Evolutionary conservation across 768 basidiomycete species (phyloP).

Genomic region (Amanita inopinata): DNA sequence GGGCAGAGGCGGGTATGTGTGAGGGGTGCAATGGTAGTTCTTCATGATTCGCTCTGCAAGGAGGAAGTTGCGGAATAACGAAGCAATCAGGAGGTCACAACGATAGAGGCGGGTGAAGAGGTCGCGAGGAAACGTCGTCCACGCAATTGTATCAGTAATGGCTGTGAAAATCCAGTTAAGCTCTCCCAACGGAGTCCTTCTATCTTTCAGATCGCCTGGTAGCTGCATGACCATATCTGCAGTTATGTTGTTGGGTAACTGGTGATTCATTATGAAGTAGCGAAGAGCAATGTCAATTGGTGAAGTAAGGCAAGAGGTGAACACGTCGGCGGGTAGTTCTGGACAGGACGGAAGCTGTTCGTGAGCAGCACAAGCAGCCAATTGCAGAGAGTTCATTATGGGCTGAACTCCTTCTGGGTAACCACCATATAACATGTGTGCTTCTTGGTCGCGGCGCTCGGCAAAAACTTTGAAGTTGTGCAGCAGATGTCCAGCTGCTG

Average conservation of each 20-base stretch:
- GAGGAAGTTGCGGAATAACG: slow-evolving; percentile 94
- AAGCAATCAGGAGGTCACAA: slow-evolving; percentile 92
- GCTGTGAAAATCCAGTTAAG: slow-evolving; percentile 99
- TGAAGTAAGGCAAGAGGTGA: slow-evolving; percentile 95
- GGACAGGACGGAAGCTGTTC: slow-evolving; percentile 92
- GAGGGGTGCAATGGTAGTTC: slow-evolving; percentile 93
- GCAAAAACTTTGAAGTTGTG: slow-evolving; percentile 82
- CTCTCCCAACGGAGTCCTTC: slow-evolving; percentile 92
- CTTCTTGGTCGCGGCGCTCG: slow-evolving; percentile 63
- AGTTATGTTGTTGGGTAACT: slow-evolving; percentile 69
- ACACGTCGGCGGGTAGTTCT: slow-evolving; percentile 93
- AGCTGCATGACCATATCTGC: slow-evolving; percentile 91
- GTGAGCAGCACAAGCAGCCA: slow-evolving; percentile 87
- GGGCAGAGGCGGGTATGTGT: slow-evolving; percentile 85
- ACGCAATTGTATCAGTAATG: slow-evolving; percentile 98
- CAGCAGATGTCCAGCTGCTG: slow-evolving; percentile 90
- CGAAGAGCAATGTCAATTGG: slow-evolving; percentile 97
- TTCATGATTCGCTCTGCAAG: slow-evolving; percentile 98
- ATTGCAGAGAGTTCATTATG: slow-evolving; percentile 82
- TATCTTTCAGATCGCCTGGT: slow-evolving; percentile 93
- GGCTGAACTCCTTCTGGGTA: slow-evolving; percentile 56
- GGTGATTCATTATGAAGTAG: slow-evolving; percentile 86
- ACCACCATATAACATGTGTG: slow-evolving; percentile 46
- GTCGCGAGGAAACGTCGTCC: slow-evolving; percentile 93
- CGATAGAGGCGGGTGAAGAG: slow-evolving; percentile 91